Conservation (phyloP, 2,329 filamentous ascomycete genomes). For the Colletotrichum tropicale region DNA sequence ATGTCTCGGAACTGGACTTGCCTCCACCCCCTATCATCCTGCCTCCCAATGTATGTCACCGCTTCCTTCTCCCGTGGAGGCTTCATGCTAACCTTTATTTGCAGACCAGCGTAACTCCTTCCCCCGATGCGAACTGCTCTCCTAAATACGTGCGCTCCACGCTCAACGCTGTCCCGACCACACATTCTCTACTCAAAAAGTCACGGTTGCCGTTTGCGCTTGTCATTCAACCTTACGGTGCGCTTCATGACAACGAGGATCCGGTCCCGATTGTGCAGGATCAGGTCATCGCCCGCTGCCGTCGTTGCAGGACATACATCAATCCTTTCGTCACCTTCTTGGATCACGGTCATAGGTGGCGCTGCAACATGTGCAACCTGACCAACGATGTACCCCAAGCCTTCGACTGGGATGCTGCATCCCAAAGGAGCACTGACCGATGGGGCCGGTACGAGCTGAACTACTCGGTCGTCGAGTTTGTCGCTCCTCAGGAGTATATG, state of each 20-base stretch:
- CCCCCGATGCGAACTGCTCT: conserved; percentile 87
- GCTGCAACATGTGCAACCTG: conserved; percentile 99
- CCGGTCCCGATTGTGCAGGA: conserved; percentile 91
- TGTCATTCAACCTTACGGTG: conserved; percentile 93
- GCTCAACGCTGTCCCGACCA: conserved; percentile 91
- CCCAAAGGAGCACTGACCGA: conserved; percentile 89
- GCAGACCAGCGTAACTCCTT: conserved; percentile 88
- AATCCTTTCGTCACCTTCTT: conserved; percentile 97
- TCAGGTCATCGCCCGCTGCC: conserved; percentile 95
- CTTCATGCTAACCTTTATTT: background rate
- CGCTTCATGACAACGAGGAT: conserved; percentile 92
- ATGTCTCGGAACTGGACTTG: conserved; percentile 88
- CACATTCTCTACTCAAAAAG: conserved; percentile 92
- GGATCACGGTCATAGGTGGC: conserved; percentile 96
- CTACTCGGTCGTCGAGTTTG: conserved; percentile 95
- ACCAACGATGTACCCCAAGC: conserved; percentile 99
- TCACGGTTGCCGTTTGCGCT: conserved; percentile 94
- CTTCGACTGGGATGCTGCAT: conserved; percentile 95
- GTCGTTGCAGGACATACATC: conserved; percentile 95
- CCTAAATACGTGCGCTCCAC: conserved; percentile 96
- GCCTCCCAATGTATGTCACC: conserved; percentile 80
- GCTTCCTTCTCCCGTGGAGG: background rate
- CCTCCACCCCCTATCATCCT: conserved; percentile 90
- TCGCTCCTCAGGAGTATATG: conserved; percentile 99
- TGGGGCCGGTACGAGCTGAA: conserved; percentile 94